Percentiles rank a stretch among this genome's conserved stretches.
phyloP scores from a whole-genome alignment of 257 asterid species.

The Sherardia arvensis region DNA sequence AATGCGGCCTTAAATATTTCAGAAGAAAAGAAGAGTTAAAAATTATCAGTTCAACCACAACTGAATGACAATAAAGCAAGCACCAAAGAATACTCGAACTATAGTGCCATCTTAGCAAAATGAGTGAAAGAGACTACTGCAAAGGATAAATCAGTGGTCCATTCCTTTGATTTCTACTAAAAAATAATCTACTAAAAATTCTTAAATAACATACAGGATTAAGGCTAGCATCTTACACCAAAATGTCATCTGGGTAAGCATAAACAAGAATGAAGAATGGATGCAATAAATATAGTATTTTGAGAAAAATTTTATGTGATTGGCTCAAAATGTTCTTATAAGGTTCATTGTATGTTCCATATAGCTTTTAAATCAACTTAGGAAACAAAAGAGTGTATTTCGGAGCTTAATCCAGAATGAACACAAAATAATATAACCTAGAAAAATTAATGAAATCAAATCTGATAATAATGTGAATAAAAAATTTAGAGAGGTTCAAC shows the following conservation, averaged over 20 bases:
- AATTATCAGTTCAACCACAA: neutral
- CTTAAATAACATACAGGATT: no score
- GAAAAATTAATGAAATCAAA: neutral
- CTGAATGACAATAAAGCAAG: neutral
- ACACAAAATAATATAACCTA: neutral
- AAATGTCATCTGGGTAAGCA: neutral
- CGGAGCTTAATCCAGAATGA: neutral
- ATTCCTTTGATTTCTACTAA: neutral
- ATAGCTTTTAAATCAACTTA: neutral
- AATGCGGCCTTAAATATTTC: conserved; percentile 65
- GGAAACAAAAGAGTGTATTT: neutral
- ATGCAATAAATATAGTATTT: neutral
- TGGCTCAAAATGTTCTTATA: neutral
- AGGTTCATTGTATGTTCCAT: neutral
- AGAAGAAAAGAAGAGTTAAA: neutral
- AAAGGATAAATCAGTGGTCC: neutral
- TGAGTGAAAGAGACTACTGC: neutral
- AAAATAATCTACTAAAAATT: neutral
- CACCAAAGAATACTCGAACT: neutral
- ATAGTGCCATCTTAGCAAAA: neutral
- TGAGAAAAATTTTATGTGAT: neutral
- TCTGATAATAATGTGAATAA: conserved; percentile 10
- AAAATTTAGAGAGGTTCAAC: conserved; percentile 26
- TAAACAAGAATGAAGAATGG: neutral
- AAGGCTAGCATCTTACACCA: neutral